These are phyloP conservation scores for Penicillium concentricum DNA, from an alignment of 2,329 filamentous ascomycete species.

Conservation along the genomic window DNA sequence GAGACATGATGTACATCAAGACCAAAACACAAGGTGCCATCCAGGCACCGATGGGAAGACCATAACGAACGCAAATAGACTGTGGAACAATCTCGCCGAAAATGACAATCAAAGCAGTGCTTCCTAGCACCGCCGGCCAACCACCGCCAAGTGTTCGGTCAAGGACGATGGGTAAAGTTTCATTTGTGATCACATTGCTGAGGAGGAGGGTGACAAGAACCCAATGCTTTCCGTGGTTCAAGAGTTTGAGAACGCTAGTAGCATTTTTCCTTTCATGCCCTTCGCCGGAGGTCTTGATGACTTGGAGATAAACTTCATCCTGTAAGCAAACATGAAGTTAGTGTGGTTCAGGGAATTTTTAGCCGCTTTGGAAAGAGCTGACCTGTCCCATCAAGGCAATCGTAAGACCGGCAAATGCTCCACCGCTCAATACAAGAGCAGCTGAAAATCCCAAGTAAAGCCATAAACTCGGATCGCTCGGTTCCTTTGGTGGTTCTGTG, in stretches of 20 bases:
- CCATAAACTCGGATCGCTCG: slow-evolving; percentile 68
- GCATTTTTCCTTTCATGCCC: slow-evolving; percentile 86
- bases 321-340: slow-evolving; percentile 39
- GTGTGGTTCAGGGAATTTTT: slow-evolving; percentile 26
- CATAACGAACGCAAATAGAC: slow-evolving; percentile 93
- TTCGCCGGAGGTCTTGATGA: slow-evolving; percentile 81
- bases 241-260: slow-evolving; percentile 71
- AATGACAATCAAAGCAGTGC: slow-evolving; percentile 93
- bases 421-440: slow-evolving; percentile 79
- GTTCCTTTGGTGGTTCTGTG: slow-evolving; percentile 50
- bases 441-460: slow-evolving; percentile 77
- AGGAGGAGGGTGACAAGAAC: slow-evolving; percentile 90
- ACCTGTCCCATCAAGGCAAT: slow-evolving; percentile 61
- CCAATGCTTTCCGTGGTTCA: slow-evolving; percentile 95
- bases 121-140: slow-evolving; percentile 89
- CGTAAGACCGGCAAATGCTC: slow-evolving; percentile 91
- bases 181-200: slow-evolving; percentile 97
- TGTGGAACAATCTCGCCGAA: slow-evolving; percentile 97
- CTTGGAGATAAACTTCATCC: slow-evolving; percentile 96
- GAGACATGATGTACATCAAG: slow-evolving; percentile 90
- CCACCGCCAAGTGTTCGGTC: slow-evolving; percentile 92
- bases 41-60: slow-evolving; percentile 89
- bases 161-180: slow-evolving; percentile 90
- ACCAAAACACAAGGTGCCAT: slow-evolving; percentile 83
- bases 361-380: not conserved